Base-by-base conservation (phyloP, 371 early-diverging fungal species). In the Rhizopus microsporus region DNA sequence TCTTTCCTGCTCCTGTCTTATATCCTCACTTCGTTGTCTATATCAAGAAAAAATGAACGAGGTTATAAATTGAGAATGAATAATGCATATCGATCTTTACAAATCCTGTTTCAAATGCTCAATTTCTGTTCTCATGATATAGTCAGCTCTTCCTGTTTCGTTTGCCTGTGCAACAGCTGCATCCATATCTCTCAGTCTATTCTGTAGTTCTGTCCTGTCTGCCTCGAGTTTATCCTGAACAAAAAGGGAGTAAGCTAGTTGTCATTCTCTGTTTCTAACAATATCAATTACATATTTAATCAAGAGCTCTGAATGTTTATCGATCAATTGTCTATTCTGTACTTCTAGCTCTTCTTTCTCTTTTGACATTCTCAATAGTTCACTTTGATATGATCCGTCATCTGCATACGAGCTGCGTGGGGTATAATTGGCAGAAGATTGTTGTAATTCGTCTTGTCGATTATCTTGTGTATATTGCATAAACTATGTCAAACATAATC, bases 111-210 rank as follows among this genome's bases (percentile, higher is more conserved):
- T 91, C 65, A 96, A 71, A 51, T 87, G 85, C 37, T 93, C 92
- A 57, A 95, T 93, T 65, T 97, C 96, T 15, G 91, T 83, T 47
- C 86, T 77, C 81, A 93, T 81, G 44, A 95, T 65, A 51, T 90
- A 89, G 58, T 97, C 96, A 7, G 88, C 80, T 62, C 86, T 88
- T 17, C 94, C 94, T 32, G 86, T 85, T 62, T 92, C 86, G 56
- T 84, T 79, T 8, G 91, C 87, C 38, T 85, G 82, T 12, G 85
- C 81, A 9, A 87, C 74, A 1, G 83, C 78, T 17, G 67, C 74
- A 63, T 92, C 93, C 82, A 88, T 74, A 53, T 92, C 90, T 15
- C 72, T 77, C 46, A 92, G 60, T 53, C 87, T 80, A n/a, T 67
- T 75, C 47, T 83, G 77, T 16, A 90, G 62, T 13, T 89, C 88